Evolutionary conservation across 1,284 basidiomycete genomes (phyloP).

Genomic region (Inonotus obliquus): DNA sequence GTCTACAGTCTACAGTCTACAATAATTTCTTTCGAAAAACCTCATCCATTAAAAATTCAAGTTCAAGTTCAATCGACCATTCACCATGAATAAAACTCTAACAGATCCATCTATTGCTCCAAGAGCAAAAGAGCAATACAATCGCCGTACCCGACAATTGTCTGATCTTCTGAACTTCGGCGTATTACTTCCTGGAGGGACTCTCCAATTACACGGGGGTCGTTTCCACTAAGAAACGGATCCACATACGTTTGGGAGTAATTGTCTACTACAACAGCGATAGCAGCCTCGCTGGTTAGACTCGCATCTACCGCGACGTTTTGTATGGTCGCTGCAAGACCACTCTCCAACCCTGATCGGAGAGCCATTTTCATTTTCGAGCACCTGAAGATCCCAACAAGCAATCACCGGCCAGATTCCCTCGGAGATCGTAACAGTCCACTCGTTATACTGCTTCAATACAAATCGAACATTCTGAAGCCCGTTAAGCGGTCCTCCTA

Average conservation of each 20-base stretch:
- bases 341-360: conserved; percentile 39
- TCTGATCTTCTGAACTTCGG: conserved; percentile 8
- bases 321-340: conserved; percentile 44
- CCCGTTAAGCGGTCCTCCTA: conserved; percentile 24
- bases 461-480: conserved; percentile 28
- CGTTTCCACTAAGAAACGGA: conserved; percentile 5
- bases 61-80: too few species aligned
- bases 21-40: too few species aligned
- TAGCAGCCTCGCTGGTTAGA: conserved; percentile 35
- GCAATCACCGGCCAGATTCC: conserved; percentile 53
- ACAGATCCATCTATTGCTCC: conserved; percentile 11
- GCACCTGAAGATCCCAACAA: conserved; percentile 41
- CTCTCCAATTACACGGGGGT: conserved; percentile 19
- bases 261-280: conserved; percentile 44
- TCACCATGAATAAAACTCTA: conserved; percentile 10
- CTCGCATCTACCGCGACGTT: conserved; percentile 41
- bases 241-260: conserved; percentile 34
- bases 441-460: conserved; percentile 33
- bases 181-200: conserved; percentile 19
- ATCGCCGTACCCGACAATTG: conserved; percentile 19
- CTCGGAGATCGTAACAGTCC: conserved; percentile 49
- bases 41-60: too few species aligned
- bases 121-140: too few species aligned
- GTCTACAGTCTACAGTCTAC: too few species aligned
- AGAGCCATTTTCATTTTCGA: neutral